These are phyloP conservation scores for Aspergillus hancockii DNA, from an alignment of 495 filamentous ascomycete genomes.

Conservation along the genomic window DNA sequence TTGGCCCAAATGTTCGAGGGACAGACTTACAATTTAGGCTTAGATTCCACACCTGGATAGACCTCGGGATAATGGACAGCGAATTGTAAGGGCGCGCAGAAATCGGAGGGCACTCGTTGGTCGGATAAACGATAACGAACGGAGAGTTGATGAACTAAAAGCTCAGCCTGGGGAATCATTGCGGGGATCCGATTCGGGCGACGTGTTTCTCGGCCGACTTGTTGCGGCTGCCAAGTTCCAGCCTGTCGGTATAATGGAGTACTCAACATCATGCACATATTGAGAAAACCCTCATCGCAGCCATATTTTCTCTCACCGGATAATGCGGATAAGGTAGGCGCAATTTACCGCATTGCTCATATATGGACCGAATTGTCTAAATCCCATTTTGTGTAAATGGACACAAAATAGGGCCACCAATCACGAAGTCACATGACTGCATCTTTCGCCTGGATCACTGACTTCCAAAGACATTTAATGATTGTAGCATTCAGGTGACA, in stretches of 20 bases:
- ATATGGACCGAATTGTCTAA: no score
- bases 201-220: slow-evolving; percentile 8
- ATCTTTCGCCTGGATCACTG: no score
- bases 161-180: slow-evolving; percentile 7
- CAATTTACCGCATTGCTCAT: no score
- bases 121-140: not conserved
- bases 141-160: not conserved
- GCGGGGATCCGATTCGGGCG: slow-evolving; percentile 7
- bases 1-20: not conserved
- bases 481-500: not conserved
- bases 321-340: no score
- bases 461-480: no score
- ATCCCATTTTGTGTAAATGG: no score
- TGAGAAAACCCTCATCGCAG: no score
- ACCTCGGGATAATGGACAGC: slow-evolving; percentile 35
- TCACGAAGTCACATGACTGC: no score
- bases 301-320: no score
- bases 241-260: not conserved
- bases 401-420: no score
- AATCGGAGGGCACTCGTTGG: slow-evolving; percentile 11
- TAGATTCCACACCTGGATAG: not conserved
- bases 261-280: no score
- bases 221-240: not conserved
- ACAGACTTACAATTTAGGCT: not conserved
- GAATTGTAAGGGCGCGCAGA: slow-evolving; percentile 14